Evolutionary conservation across 75 land plant genomes (phyloP), one percentile per base, ranked within the genome.

Genomic region (Selaginella tamariscina): DNA sequence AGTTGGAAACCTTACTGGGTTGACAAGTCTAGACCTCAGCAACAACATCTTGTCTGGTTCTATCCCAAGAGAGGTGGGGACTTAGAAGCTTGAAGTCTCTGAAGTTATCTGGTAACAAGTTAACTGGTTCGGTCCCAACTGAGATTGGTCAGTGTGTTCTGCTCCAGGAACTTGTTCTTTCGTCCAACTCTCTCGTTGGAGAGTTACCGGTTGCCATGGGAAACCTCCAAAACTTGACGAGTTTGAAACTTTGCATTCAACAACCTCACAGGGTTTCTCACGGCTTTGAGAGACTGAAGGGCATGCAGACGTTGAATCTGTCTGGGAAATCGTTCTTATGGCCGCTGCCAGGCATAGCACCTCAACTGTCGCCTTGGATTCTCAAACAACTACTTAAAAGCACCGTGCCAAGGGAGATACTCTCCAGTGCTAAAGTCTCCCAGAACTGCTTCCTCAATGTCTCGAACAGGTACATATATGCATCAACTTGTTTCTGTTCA

Each of bases 311-410:
- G 24, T 5, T 75, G 56, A 27, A 44, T 21, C 20, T 75, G 31
- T 73, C 77, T 1, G 32, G 64, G 56, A 75, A 75, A 64, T 32
- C 15, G 21, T 55, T 75, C 56, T 75, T 20, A 20, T 74, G 77
- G 33, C 55, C 32, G 13, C 44, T 73, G 32, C 73, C 75, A 27
- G 62, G 18, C n/a, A 5, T 21, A n/a, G 62, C 21, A 5, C 8
- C 62, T 2, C 8, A 5, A 9, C 26, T 59, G 62, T 24, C 22
- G 30, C 2, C 21, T 39, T 75, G 15, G 74, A 75, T 31, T 75
- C 24, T 63, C 68, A 0, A 27, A 32, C 33, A 75, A 75, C 23
- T 75, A 23, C 56, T 75, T 31, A 31, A 65, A 0, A 74, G 74
- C 1, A 27, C 24, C 24, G 27, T 71, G 64, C 56, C 77, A 21